Percentiles rank a stretch among this genome's conserved stretches.
These are phyloP conservation scores for Bryopsis sp. DNA, from an alignment of 139 green algal genomes.

Conservation along the genomic window DNA sequence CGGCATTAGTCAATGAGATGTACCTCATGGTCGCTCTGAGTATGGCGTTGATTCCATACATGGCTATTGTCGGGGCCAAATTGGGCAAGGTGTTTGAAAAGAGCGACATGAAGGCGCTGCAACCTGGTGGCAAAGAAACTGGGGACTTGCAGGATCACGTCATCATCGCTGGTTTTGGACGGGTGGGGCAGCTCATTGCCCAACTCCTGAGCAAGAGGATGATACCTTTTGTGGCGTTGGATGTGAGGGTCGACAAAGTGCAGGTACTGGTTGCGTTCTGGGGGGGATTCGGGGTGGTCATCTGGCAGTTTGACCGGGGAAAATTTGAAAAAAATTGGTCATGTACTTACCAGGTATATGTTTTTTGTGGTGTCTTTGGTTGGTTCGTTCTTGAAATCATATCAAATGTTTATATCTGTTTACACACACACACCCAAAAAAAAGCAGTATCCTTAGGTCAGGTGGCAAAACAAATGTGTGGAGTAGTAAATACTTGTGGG, in stretches of 20 bases:
- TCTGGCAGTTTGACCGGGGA: no score
- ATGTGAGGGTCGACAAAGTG: constrained; percentile 66
- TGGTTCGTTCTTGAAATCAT: no score
- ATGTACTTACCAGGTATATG: not conserved
- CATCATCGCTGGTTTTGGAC: constrained; percentile 85
- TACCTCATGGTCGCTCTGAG: constrained; percentile 93
- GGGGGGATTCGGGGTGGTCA: not conserved
- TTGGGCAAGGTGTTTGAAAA: constrained; percentile 74
- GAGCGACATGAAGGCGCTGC: constrained; percentile 58
- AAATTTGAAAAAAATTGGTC: no score
- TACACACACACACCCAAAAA: no score
- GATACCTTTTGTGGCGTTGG: constrained; percentile 95
- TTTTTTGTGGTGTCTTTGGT: not conserved
- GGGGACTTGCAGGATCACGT: constrained; percentile 82
- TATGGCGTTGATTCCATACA: constrained; percentile 94
- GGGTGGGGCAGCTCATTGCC: constrained; percentile 80
- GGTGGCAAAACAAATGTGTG: no score
- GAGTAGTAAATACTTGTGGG: no score
- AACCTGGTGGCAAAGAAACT: constrained; percentile 55
- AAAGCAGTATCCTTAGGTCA: no score
- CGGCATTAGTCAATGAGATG: constrained; percentile 66
- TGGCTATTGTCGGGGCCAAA: constrained; percentile 69
- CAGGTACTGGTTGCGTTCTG: not conserved
- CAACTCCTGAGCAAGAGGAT: constrained; percentile 89
- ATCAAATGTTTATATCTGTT: no score